Evolutionary conservation across 1,139 yeast species (phyloP).

Genomic region (Saccharomyces pastorianus): DNA sequence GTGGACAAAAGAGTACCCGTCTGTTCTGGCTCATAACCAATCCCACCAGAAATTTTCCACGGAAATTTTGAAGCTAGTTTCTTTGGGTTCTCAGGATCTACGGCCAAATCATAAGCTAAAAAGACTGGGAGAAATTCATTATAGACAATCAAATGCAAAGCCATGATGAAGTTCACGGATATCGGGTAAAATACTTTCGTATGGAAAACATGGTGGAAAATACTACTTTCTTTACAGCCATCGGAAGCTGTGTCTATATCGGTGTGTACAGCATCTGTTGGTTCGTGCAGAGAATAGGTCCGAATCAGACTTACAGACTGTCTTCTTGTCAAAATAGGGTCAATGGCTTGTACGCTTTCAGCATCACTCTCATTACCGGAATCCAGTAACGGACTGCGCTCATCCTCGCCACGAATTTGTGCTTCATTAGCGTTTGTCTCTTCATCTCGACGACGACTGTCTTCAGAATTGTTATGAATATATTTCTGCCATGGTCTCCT

Average conservation of each 20-base stretch:
- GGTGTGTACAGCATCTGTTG: slow-evolving; percentile 15
- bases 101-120: slow-evolving; percentile 41
- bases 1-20: slow-evolving; percentile 50
- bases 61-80: slow-evolving; percentile 38
- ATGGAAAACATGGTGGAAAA: slow-evolving; percentile 30
- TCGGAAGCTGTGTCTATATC: slow-evolving; percentile 10
- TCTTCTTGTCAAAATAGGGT: slow-evolving; percentile 33
- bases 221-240: slow-evolving; percentile 16
- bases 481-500: slow-evolving; percentile 31
- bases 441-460: too few relatives aligned
- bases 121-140: slow-evolving; percentile 55
- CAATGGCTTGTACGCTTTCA: slow-evolving; percentile 27
- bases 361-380: slow-evolving; percentile 10
- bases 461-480: slow-evolving; percentile 11
- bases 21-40: slow-evolving; percentile 39
- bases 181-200: slow-evolving; percentile 38
- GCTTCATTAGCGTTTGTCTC: too few relatives aligned
- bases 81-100: slow-evolving; percentile 18
- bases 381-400: neutral
- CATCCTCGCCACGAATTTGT: neutral
- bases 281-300: slow-evolving; percentile 35
- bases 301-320: slow-evolving; percentile 37
- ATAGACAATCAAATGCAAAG: slow-evolving; percentile 47
- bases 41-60: slow-evolving; percentile 42
- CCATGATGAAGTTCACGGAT: slow-evolving; percentile 37